Evolutionary conservation across 2,329 filamentous ascomycete genomes (phyloP), one percentile per base, ranked within the genome.

Genomic region (Microcera coccophila): DNA sequence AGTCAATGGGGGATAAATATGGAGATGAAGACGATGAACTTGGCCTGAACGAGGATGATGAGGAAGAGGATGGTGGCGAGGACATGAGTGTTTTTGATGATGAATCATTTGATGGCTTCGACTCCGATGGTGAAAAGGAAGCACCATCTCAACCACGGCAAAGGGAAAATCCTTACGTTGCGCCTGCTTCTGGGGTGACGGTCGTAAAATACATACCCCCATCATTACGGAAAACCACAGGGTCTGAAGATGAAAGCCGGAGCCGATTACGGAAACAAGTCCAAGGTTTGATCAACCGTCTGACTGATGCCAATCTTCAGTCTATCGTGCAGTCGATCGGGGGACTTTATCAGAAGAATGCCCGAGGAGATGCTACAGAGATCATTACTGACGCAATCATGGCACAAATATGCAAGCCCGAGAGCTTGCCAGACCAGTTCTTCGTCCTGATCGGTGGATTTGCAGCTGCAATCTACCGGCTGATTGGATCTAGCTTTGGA

Each of bases 371-470:
- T 57, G 89, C 96, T 35, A 95, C 89, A 1, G 83, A 86, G 1
- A 84, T 82, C 0, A 71, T 97, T 2, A 81, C 90, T 3, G 82
- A 90, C 48, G 72, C 91, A 2, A 71, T 97, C 1, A 74, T 95
- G 47, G 79, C 81, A n/a, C 79, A 93, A 45, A 78, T 95, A 21
- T 85, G 82, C 57, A 89, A 94, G 54, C 79, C 83, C 5, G 86
- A 90, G 18, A 81, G 74, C 33, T 72, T 96, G 2, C 82, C 86
- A 4, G 91, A 96, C 55, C 93, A 90, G 0, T 94, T 96, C 55
- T 80, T 96, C 41, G 89, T 96, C 39, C 78, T 97, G 10, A 85
- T 90, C 43, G 90, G 90, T 28, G 91, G 90, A 4, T 97, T 97
- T 60, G 81, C 91, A 26, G 82, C 91, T 4, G 89, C 90, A 0